Evolutionary conservation across 805 yeast genomes (phyloP).

Genomic region (Jamesozyma hellenica): DNA sequence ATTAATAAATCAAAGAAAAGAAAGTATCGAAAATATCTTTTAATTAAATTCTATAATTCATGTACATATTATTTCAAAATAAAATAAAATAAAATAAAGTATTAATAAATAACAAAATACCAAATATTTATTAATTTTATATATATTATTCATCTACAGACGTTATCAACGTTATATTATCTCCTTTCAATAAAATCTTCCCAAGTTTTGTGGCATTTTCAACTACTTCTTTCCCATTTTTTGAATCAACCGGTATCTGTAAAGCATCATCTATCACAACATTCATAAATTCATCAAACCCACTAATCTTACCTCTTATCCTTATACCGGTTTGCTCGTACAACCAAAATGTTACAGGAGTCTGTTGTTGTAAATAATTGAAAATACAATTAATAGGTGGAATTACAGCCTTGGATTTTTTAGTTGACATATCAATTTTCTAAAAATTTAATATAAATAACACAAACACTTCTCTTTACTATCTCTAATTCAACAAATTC

Average conservation of each 20-base stretch:
- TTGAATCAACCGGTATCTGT: slow-evolving; percentile 51
- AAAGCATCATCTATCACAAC: slow-evolving; percentile 49
- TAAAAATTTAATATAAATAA: too few species aligned
- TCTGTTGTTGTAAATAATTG: slow-evolving; percentile 73
- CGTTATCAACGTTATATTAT: slow-evolving; percentile 72
- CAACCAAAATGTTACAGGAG: slow-evolving; percentile 76
- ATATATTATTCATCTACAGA: slow-evolving; percentile 10
- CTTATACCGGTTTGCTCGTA: slow-evolving; percentile 73
- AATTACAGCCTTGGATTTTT: slow-evolving; percentile 34
- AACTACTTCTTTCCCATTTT: slow-evolving; percentile 22
- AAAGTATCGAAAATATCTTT: neutral
- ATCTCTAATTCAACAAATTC: neutral
- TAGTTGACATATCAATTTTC: slow-evolving; percentile 14
- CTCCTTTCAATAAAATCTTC: slow-evolving; percentile 79
- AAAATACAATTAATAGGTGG: slow-evolving; percentile 92
- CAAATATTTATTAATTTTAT: neutral
- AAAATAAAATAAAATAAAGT: too few species aligned
- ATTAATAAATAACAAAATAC: neutral
- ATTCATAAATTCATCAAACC: slow-evolving; percentile 98
- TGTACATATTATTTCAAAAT: neutral
- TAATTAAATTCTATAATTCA: neutral
- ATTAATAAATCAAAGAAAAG: slow-evolving; percentile 2
- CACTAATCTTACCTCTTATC: slow-evolving; percentile 75
- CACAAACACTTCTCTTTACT: neutral
- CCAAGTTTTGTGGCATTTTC: slow-evolving; percentile 44